Conservation (phyloP, 352 stramenopile genomes). For the Phytophthora ramorum region DNA sequence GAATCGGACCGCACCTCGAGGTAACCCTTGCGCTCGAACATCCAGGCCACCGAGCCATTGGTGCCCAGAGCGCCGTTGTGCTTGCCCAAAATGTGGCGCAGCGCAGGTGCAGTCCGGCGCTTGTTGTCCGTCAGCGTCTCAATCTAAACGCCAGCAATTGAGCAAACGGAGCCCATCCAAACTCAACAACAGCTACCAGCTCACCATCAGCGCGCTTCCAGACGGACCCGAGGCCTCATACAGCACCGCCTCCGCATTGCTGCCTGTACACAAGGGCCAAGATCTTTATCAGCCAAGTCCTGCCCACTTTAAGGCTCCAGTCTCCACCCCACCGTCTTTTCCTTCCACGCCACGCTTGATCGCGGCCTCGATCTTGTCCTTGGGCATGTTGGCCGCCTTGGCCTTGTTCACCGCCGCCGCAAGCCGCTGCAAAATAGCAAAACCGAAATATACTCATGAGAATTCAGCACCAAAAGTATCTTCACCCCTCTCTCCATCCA, state of each 20-base stretch:
- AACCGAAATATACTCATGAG: neutral
- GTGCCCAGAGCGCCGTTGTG: slow-evolving; percentile 68
- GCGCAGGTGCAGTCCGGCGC: slow-evolving; percentile 76
- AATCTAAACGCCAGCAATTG: slow-evolving; percentile 47
- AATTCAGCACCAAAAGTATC: neutral
- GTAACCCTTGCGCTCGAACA: slow-evolving; percentile 88
- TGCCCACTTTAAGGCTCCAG: neutral
- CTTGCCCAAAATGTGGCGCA: slow-evolving; percentile 82
- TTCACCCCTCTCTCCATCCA: neutral
- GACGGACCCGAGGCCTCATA: slow-evolving; percentile 80
- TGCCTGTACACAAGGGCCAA: slow-evolving; percentile 33
- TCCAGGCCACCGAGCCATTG: slow-evolving; percentile 85
- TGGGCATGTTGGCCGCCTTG: slow-evolving; percentile 85
- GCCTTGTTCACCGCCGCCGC: slow-evolving; percentile 71
- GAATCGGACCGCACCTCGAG: slow-evolving; percentile 57
- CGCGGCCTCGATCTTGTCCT: slow-evolving; percentile 84
- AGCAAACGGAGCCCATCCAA: neutral
- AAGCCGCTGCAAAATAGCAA: slow-evolving; percentile 37
- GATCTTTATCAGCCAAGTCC: neutral
- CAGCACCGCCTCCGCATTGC: slow-evolving; percentile 77
- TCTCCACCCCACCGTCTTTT: slow-evolving; percentile 58
- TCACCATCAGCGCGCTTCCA: slow-evolving; percentile 78
- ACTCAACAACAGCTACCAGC: neutral
- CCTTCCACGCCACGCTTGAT: slow-evolving; percentile 85
- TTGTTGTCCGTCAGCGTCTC: slow-evolving; percentile 89